Conservation (phyloP, 805 yeast genomes). For the Wilhelminamyces savonicus region DNA sequence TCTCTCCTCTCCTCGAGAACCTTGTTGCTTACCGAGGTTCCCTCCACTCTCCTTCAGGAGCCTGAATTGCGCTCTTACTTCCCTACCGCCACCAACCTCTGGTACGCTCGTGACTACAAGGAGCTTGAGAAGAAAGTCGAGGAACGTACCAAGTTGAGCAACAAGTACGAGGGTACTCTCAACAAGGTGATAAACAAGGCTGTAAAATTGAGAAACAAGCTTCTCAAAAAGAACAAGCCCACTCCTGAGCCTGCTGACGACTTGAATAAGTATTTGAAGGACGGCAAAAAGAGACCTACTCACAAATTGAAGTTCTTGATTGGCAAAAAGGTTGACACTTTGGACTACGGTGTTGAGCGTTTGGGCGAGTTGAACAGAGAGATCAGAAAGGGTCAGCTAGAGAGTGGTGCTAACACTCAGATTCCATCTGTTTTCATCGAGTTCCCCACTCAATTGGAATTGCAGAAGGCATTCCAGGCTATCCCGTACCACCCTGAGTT, state of each 20-base stretch:
- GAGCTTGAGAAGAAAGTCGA: constrained; percentile 51
- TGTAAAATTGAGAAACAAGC: constrained; percentile 48
- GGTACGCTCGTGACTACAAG: constrained; percentile 59
- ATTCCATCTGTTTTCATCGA: constrained; percentile 72
- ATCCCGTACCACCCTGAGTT: constrained; percentile 49
- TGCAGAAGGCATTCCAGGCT: constrained; percentile 87
- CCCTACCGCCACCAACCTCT: constrained; percentile 53
- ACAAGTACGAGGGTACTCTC: constrained; percentile 60
- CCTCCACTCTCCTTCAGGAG: constrained; percentile 42
- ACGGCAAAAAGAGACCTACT: constrained; percentile 69
- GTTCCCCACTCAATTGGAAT: constrained; percentile 78
- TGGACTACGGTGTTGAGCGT: constrained; percentile 62
- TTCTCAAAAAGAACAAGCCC: constrained; percentile 50
- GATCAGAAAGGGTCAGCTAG: constrained; percentile 52
- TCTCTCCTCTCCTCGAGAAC: constrained; percentile 67
- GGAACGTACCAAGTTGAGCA: constrained; percentile 57
- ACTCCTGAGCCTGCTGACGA: constrained; percentile 53
- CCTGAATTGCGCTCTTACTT: constrained; percentile 49
- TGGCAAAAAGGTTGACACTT: constrained; percentile 82
- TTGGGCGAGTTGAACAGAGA: constrained; percentile 65
- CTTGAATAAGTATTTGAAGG: constrained; percentile 58
- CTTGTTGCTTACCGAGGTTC: constrained; percentile 63
- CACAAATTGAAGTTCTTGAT: constrained; percentile 64
- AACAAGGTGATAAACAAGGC: constrained; percentile 57
- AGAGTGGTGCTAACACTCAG: constrained; percentile 45